Percentiles rank a stretch among this genome's conserved stretches.
Evolutionary conservation across 75 land plant species (phyloP).

Genomic region (Cunninghamia lanceolata): DNA sequence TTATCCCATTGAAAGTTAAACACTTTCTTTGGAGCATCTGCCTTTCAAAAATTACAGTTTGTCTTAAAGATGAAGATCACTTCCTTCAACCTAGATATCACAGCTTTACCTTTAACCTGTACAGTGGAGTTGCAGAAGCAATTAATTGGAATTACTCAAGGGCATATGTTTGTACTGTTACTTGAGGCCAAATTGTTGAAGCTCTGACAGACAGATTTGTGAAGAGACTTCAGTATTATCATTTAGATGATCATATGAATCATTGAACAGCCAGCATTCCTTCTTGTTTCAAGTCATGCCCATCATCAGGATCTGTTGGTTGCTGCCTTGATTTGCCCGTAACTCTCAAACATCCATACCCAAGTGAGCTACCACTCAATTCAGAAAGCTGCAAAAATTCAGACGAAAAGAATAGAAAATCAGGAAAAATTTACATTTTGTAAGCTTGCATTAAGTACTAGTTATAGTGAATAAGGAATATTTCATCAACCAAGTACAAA

Average conservation of each 20-base stretch:
- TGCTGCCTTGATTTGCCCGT: slow-evolving; percentile 57
- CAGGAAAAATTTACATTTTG: neutral
- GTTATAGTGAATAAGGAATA: neutral
- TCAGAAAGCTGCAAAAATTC: slow-evolving; percentile 69
- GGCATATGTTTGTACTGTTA: too few relatives aligned
- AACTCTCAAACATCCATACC: slow-evolving; percentile 82
- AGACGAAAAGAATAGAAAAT: neutral
- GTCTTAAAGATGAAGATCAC: neutral
- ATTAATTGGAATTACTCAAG: neutral
- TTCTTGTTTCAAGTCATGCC: slow-evolving; percentile 17
- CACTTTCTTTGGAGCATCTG: neutral
- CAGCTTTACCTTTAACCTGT: neutral
- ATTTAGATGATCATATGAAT: neutral
- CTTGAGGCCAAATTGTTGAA: neutral
- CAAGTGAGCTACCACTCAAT: slow-evolving; percentile 84
- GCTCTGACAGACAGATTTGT: neutral
- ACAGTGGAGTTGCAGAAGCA: neutral
- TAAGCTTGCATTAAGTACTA: neutral
- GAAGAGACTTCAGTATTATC: neutral
- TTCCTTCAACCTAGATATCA: slow-evolving; percentile 2
- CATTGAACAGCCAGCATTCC: slow-evolving; percentile 11
- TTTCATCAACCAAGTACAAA: neutral
- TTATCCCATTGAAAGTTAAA: neutral
- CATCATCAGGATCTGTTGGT: slow-evolving; percentile 47
- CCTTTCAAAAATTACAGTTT: neutral